These are phyloP conservation scores for Zea luxurians DNA, from an alignment of 176 grass and related monocot genomes.

Conservation along the genomic window DNA sequence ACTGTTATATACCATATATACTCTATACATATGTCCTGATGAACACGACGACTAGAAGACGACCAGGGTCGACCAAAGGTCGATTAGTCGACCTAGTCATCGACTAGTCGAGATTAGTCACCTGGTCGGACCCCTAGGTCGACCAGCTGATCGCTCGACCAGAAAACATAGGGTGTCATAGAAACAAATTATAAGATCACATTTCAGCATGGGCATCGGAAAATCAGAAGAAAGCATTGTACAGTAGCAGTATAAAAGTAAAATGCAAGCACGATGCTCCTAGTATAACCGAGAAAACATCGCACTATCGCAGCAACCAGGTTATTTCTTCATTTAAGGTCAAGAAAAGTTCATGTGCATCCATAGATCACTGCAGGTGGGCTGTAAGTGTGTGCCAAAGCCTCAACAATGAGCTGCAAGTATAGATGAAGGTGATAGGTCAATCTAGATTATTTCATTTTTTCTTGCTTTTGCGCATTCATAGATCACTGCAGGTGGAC, in stretches of 20 bases:
- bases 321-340: slow-evolving; percentile 13
- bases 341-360: not conserved
- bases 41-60: too few species aligned
- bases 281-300: not conserved
- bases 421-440: not conserved
- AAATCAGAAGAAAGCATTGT: not conserved
- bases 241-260: not conserved
- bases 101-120: too few species aligned
- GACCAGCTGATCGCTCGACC: too few species aligned
- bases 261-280: not conserved
- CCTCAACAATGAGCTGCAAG: not conserved
- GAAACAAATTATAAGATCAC: not conserved
- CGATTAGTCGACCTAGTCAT: too few species aligned
- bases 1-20: too few species aligned
- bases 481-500: not conserved
- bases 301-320: not conserved
- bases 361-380: not conserved
- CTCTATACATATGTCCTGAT: too few species aligned
- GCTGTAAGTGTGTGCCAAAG: not conserved
- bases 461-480: not conserved
- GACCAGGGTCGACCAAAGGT: too few species aligned
- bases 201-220: not conserved
- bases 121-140: too few species aligned
- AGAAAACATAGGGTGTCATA: not conserved
- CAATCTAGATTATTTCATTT: not conserved